A percentile compares a stretch with the other conserved stretches of the same genome.
Evolutionary conservation across 2,329 filamentous ascomycete species (phyloP).

Genomic region (Aspergillus amoenus): DNA sequence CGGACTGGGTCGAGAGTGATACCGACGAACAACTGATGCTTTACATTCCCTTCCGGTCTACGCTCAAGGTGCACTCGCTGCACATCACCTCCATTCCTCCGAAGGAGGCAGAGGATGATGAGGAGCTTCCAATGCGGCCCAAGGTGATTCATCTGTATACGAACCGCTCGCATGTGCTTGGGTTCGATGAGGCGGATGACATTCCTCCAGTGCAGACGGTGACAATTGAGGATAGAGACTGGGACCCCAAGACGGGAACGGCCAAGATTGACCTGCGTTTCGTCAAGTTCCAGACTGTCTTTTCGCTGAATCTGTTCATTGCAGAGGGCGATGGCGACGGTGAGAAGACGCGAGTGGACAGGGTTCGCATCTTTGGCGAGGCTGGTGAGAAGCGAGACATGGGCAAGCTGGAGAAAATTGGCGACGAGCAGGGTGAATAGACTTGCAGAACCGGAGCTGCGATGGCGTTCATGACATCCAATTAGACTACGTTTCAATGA

Average conservation of each 20-base stretch:
- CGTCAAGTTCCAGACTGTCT: conserved; percentile 96
- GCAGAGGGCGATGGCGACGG: conserved; percentile 79
- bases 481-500: neutral
- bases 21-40: conserved; percentile 96
- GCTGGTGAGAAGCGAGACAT: conserved; percentile 86
- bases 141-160: conserved; percentile 81
- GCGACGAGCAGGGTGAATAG: conserved; percentile 67
- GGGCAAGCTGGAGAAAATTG: conserved; percentile 94
- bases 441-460: neutral
- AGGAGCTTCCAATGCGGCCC: conserved; percentile 77
- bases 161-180: conserved; percentile 85
- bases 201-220: conserved; percentile 77
- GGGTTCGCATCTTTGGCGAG: conserved; percentile 72
- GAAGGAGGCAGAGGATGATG: conserved; percentile 56
- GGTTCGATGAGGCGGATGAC: conserved; percentile 93
- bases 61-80: conserved; percentile 81
- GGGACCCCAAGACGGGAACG: conserved; percentile 72
- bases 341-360: conserved; percentile 75
- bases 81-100: conserved; percentile 76
- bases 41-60: conserved; percentile 84
- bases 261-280: conserved; percentile 74
- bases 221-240: conserved; percentile 71
- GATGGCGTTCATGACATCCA: neutral
- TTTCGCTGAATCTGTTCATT: conserved; percentile 82
- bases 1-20: conserved; percentile 93